Evolutionary conservation across 805 yeast genomes (phyloP).

Genomic region (Zygoascus flipseniorum): DNA sequence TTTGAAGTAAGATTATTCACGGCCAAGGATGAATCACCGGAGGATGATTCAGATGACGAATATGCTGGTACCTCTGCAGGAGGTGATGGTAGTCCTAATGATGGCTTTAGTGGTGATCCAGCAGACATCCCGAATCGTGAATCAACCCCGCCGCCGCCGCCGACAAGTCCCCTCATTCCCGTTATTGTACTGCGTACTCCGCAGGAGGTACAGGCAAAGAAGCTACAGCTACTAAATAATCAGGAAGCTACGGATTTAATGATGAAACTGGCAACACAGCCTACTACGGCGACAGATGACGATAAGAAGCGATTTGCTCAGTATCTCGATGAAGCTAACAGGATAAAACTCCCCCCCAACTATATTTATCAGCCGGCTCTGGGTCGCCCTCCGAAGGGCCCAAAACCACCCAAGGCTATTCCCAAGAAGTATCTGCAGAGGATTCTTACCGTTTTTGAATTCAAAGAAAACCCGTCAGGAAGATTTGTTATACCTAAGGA

Average conservation of each 20-base stretch:
- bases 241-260: not conserved
- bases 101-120: not conserved
- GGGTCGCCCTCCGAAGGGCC: not conserved
- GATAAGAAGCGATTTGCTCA: not conserved
- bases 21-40: conserved; percentile 58
- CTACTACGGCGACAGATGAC: not conserved
- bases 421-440: conserved; percentile 52
- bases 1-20: conserved; percentile 73
- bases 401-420: conserved; percentile 10
- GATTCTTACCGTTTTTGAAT: conserved; percentile 79
- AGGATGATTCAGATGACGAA: conserved; percentile 28
- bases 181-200: not conserved
- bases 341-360: not conserved
- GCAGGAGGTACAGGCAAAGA: not conserved
- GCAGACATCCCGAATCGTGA: not conserved
- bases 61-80: not conserved
- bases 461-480: conserved; percentile 65
- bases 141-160: not conserved
- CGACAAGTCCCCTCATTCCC: not conserved
- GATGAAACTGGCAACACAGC: not conserved
- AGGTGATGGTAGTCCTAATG: not conserved
- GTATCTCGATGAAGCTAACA: not conserved
- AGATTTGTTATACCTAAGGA: conserved; percentile 71
- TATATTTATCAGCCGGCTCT: not conserved
- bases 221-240: not conserved